Evolutionary conservation across 1,284 basidiomycete genomes (phyloP), one percentile per base, ranked within the genome.

Genomic region (Pseudozyma flocculosa): DNA sequence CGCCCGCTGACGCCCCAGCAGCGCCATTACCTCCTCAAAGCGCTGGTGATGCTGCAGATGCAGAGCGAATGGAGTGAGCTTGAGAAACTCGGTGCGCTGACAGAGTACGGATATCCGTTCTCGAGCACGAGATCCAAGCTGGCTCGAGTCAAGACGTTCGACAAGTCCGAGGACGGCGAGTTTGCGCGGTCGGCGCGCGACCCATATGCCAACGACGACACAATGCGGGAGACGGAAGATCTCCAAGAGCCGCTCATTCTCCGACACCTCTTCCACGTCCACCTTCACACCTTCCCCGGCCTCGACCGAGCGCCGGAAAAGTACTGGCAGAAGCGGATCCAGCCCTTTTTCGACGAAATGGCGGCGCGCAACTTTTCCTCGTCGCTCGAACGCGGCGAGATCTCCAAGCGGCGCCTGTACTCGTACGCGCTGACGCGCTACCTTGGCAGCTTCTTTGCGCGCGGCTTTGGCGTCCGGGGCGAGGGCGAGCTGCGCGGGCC

Each of bases 181-280:
- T 67, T 69, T 37, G 63, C 53, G 22, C 53, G 58, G n/a, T 55
- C 50, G 10, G 70, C 68, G 13, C 62, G 60, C 40, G 70, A 72
- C 36, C 68, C 68, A 2, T 72, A 72, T 36, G 61, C 65, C 36
- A 62, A 58, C 42, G 69, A 72, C n/a, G 68, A 66, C 39, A 49
- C 42, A 3, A 61, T 63, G 63, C 59, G 68, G 8, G 62, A 61
- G 46, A 42, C 48, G 3, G 69, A 71, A 30, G 49, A 71, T 14
- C 47, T 73, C 19, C 59, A 67, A 26, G 71, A 76, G 39, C 74
- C 73, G 15, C 48, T 75, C 21, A 49, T 77, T 23, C 50, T 71
- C n/a, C 68, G 75, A 15, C 75, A 77, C 29, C 56, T 77, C 61
- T 77, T 73, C 62, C 75, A 77, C 24, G 60, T 70, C 13, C 72